These are phyloP conservation scores for Stephania japonica DNA, from an alignment of 164 flowering plant genomes.

Conservation along the genomic window DNA sequence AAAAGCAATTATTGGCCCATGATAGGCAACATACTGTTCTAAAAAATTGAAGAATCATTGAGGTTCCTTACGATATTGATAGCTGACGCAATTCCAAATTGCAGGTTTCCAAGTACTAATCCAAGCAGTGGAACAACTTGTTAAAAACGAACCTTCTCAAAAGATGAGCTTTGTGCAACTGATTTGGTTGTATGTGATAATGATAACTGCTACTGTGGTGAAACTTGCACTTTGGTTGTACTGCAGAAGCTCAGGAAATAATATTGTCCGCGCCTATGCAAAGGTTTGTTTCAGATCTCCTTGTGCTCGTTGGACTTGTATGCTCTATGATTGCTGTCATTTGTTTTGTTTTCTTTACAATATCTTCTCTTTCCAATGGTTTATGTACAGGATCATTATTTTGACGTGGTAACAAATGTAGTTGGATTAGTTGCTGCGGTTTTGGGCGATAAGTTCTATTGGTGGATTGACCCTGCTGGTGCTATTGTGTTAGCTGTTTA, in stretches of 20 bases:
- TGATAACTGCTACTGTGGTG: slow-evolving; percentile 70
- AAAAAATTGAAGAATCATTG: background rate
- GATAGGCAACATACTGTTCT: background rate
- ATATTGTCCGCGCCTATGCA: slow-evolving; percentile 97
- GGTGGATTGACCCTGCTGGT: slow-evolving; percentile 80
- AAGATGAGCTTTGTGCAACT: slow-evolving; percentile 49
- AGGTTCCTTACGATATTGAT: background rate
- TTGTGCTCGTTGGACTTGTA: background rate
- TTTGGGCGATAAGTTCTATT: slow-evolving; percentile 57
- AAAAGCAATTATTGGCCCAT: background rate
- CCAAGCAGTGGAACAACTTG: slow-evolving; percentile 66
- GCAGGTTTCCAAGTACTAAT: slow-evolving; percentile 87
- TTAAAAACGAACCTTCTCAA: slow-evolving; percentile 40
- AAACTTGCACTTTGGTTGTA: slow-evolving; percentile 81
- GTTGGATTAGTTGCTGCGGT: slow-evolving; percentile 67
- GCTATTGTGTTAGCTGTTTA: slow-evolving; percentile 60
- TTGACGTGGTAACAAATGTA: slow-evolving; percentile 69
- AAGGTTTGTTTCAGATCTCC: slow-evolving; percentile 38
- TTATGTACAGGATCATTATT: slow-evolving; percentile 59
- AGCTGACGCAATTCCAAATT: slow-evolving; percentile 3
- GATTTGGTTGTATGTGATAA: slow-evolving; percentile 69
- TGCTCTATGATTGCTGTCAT: background rate
- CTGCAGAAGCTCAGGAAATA: slow-evolving; percentile 72
- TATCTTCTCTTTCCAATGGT: background rate
- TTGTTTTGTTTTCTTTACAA: background rate